phyloP scores from a whole-genome alignment of 352 stramenopile species.

The Phytopythium oedochilum region DNA sequence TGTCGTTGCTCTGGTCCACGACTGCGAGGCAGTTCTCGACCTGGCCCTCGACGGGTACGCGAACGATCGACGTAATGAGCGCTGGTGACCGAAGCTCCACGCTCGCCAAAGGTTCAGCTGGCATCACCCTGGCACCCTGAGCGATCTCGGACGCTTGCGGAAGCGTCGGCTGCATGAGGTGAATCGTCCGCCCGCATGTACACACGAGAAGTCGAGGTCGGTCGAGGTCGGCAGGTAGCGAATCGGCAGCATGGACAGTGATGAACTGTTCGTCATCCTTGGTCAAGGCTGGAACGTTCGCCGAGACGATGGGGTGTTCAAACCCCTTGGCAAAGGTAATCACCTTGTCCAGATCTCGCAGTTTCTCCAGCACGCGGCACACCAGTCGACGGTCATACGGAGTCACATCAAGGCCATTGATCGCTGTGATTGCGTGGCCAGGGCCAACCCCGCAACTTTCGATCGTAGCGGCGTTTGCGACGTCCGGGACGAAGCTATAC shows the following conservation, averaged over 20 bases:
- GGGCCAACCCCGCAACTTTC: constrained; percentile 21
- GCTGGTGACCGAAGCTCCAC: constrained; percentile 40
- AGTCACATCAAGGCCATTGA: constrained; percentile 55
- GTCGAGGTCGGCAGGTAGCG: constrained; percentile 16
- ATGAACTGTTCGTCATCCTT: not conserved
- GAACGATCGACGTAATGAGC: constrained; percentile 43
- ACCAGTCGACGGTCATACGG: constrained; percentile 30
- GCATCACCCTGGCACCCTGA: constrained; percentile 36
- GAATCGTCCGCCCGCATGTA: constrained; percentile 47
- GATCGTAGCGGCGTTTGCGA: constrained; percentile 29
- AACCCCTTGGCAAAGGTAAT: constrained; percentile 48
- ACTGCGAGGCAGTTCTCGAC: constrained; percentile 63
- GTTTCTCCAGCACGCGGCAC: constrained; percentile 43
- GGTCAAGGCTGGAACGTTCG: not conserved
- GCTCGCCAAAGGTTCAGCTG: constrained; percentile 40
- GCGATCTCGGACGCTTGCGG: constrained; percentile 60
- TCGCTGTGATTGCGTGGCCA: constrained; percentile 37
- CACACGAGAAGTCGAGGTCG: constrained; percentile 50
- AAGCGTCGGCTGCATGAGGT: constrained; percentile 42
- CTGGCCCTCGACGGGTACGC: constrained; percentile 43
- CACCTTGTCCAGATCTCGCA: constrained; percentile 45
- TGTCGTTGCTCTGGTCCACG: constrained; percentile 56
- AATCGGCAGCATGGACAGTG: not conserved
- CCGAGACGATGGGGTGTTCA: constrained; percentile 7
- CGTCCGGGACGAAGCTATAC: constrained; percentile 48